A percentile compares a stretch with the other conserved stretches of the same genome.
phyloP scores from a whole-genome alignment of 2,329 filamentous ascomycete species.

The Xenoacremonium recifei region DNA sequence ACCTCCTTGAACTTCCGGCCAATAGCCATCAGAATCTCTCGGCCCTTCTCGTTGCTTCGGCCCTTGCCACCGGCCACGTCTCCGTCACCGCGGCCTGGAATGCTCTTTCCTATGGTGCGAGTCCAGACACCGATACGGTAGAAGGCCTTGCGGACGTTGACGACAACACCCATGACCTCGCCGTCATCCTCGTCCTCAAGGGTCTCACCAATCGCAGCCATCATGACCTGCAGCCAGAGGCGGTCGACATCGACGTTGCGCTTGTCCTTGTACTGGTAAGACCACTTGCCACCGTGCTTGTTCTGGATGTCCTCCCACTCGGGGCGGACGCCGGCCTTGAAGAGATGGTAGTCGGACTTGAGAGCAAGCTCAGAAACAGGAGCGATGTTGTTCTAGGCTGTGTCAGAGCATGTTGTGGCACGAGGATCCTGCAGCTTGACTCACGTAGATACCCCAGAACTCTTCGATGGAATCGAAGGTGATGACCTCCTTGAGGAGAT shows the following conservation, averaged over 20 bases:
- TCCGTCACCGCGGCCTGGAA: constrained; percentile 71
- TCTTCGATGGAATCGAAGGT: constrained; percentile 98
- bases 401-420: too few species aligned
- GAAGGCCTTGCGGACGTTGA: constrained; percentile 98
- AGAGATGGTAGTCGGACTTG: constrained; percentile 99
- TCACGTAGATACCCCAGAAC: constrained; percentile 98
- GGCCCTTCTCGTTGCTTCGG: constrained; percentile 76
- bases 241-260: constrained; percentile 87
- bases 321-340: constrained; percentile 94
- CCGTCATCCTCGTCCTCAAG: constrained; percentile 92
- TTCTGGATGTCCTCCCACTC: constrained; percentile 99
- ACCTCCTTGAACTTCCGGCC: constrained; percentile 92
- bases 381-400: constrained; percentile 89
- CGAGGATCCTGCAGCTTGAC: too few species aligned
- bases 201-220: constrained; percentile 94
- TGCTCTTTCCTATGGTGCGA: constrained; percentile 83
- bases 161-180: constrained; percentile 98
- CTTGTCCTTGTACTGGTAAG: constrained; percentile 97
- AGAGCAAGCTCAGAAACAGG: constrained; percentile 91
- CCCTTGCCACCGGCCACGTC: constrained; percentile 75
- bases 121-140: constrained; percentile 98
- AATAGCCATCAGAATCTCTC: constrained; percentile 79
- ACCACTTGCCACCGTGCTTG: constrained; percentile 99
- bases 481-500: constrained; percentile 96
- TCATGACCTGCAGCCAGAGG: constrained; percentile 95